Conservation (phyloP, 2,329 filamentous ascomycete genomes). For the Orbilia blumenaviensis region DNA sequence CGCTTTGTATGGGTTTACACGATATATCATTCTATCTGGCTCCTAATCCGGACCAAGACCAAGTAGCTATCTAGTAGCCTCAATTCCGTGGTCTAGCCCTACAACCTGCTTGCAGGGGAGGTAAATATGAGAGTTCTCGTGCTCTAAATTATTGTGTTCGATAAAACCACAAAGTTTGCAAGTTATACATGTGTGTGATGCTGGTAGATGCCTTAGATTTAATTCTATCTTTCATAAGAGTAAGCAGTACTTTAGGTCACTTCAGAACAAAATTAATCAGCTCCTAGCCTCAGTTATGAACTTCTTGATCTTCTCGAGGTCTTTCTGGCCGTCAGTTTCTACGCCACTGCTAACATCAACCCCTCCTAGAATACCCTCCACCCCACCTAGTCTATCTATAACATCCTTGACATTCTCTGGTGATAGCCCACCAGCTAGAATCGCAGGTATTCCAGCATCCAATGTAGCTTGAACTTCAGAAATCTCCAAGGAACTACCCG, state of each 20-base stretch:
- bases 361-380: constrained; percentile 73
- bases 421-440: constrained; percentile 86
- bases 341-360: constrained; percentile 96
- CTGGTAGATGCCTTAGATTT: too few relatives aligned
- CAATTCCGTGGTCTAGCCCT: background rate
- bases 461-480: constrained; percentile 74
- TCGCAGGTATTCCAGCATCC: constrained; percentile 76
- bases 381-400: constrained; percentile 71
- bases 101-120: background rate
- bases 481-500: constrained; percentile 79
- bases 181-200: too few relatives aligned
- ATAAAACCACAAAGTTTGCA: too few relatives aligned
- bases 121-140: too few relatives aligned
- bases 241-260: too few relatives aligned
- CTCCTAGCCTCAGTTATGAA: constrained; percentile 68
- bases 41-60: too few relatives aligned
- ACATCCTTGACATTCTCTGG: constrained; percentile 78
- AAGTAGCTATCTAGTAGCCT: background rate
- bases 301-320: constrained; percentile 77
- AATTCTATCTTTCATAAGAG: too few relatives aligned
- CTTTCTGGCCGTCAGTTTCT: constrained; percentile 82
- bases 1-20: background rate
- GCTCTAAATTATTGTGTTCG: too few relatives aligned
- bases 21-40: background rate
- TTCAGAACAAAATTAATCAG: background rate